Evolutionary conservation across 495 filamentous ascomycete species (phyloP).

Genomic region (Penicillium coprophilum): DNA sequence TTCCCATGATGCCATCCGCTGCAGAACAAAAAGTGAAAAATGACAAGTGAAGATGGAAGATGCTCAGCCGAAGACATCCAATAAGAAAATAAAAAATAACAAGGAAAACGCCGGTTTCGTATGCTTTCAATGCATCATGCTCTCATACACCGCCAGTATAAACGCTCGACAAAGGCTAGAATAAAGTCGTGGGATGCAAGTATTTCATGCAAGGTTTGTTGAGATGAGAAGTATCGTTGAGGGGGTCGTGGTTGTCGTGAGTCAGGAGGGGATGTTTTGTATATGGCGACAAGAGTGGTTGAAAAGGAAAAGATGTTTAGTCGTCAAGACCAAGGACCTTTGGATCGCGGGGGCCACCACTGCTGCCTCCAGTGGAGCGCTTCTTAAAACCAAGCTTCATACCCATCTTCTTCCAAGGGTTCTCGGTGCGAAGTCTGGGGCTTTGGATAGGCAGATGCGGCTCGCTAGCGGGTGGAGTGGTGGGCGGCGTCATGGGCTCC

Average conservation of each 20-base stretch:
- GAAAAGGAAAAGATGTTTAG: slow-evolving; percentile 15
- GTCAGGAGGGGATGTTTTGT: neutral
- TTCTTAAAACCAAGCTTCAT: slow-evolving; percentile 71
- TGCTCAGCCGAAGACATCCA: slow-evolving; percentile 3
- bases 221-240: slow-evolving; percentile 14
- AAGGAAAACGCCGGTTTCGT: slow-evolving; percentile 33
- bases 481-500: slow-evolving; percentile 87
- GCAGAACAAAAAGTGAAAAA: slow-evolving; percentile 6
- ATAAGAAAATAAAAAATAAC: slow-evolving; percentile 6
- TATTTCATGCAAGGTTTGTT: slow-evolving; percentile 14
- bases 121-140: slow-evolving; percentile 36
- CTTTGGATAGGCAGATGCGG: slow-evolving; percentile 50
- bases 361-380: slow-evolving; percentile 43
- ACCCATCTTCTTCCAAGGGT: slow-evolving; percentile 83
- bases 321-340: slow-evolving; percentile 38
- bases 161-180: slow-evolving; percentile 27
- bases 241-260: slow-evolving; percentile 8
- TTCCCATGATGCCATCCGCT: slow-evolving; percentile 8
- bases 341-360: slow-evolving; percentile 33
- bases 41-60: slow-evolving; percentile 6
- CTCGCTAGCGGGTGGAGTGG: slow-evolving; percentile 72
- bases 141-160: slow-evolving; percentile 37
- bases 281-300: slow-evolving; percentile 1
- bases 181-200: slow-evolving; percentile 23
- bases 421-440: slow-evolving; percentile 55